phyloP scores from a whole-genome alignment of 345 rosid genomes.

The Eucalyptus sp. region DNA sequence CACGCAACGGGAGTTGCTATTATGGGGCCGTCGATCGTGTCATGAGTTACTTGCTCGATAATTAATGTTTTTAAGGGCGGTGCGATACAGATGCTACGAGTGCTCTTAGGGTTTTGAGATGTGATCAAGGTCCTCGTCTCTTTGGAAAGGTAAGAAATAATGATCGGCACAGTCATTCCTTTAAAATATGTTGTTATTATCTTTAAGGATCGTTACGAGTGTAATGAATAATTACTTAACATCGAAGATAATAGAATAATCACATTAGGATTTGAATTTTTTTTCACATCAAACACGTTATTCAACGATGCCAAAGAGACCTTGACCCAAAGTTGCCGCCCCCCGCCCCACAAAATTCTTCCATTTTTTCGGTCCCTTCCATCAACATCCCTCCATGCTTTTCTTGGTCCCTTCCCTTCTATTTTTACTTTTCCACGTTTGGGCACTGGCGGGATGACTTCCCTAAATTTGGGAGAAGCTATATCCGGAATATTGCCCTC shows the following conservation, averaged over 20 bases:
- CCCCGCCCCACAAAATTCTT: neutral
- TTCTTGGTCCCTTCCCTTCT: neutral
- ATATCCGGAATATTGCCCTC: too few species aligned
- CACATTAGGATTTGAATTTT: neutral
- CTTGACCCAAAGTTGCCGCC: neutral
- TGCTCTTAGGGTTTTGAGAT: neutral
- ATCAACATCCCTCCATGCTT: neutral
- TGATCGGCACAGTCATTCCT: rapidly evolving
- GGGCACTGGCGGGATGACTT: too few species aligned
- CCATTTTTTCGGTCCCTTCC: too few species aligned
- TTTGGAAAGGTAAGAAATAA: neutral
- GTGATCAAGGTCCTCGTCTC: neutral
- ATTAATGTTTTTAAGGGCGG: neutral
- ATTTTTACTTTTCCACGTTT: neutral
- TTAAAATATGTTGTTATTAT: neutral
- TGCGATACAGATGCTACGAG: neutral
- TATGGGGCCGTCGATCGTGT: rapidly evolving
- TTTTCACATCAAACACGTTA: rapidly evolving
- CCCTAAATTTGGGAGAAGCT: too few species aligned
- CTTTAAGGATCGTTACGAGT: rapidly evolving
- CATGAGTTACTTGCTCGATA: neutral
- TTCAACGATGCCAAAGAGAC: neutral
- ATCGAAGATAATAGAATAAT: neutral
- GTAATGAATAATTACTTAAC: neutral
- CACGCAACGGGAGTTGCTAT: neutral